These are phyloP conservation scores for Endoconidiophora polonica DNA, from an alignment of 2,329 filamentous ascomycete species.

Conservation along the genomic window DNA sequence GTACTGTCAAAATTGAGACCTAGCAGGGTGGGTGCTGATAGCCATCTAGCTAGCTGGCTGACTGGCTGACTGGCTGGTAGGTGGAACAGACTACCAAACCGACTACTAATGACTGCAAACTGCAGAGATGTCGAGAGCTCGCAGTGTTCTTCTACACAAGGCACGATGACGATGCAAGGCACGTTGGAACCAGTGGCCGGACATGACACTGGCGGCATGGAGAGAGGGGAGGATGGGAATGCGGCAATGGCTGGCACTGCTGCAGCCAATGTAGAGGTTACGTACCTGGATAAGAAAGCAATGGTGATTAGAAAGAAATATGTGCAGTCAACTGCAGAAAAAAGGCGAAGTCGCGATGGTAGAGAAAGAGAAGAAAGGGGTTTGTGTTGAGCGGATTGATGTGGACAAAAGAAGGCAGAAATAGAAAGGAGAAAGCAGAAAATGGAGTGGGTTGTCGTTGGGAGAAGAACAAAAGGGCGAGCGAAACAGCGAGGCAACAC, in stretches of 20 bases:
- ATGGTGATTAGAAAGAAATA: constrained; percentile 12
- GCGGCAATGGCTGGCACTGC: neutral
- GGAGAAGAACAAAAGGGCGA: constrained; percentile 4
- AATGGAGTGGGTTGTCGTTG: constrained; percentile 6
- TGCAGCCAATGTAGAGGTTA: neutral
- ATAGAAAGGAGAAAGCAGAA: constrained; percentile 4
- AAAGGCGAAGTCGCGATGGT: constrained; percentile 8
- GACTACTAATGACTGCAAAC: no score
- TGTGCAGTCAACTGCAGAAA: constrained; percentile 12
- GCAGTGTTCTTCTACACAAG: no score
- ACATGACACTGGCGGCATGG: neutral
- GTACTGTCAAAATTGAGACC: no score
- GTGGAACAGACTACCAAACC: no score
- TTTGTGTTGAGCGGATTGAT: neutral
- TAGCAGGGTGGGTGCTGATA: no score
- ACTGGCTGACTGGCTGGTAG: no score
- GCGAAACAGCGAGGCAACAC: constrained; percentile 2
- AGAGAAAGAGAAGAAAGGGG: constrained; percentile 6
- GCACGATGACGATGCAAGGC: no score
- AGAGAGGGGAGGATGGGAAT: neutral
- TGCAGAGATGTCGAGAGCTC: no score
- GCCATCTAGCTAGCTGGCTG: no score
- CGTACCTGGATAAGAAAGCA: constrained; percentile 12
- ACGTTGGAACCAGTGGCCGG: no score
- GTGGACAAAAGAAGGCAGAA: neutral